These are phyloP conservation scores for Daedaleopsis sinensis DNA, from an alignment of 768 basidiomycete genomes.

Conservation along the genomic window DNA sequence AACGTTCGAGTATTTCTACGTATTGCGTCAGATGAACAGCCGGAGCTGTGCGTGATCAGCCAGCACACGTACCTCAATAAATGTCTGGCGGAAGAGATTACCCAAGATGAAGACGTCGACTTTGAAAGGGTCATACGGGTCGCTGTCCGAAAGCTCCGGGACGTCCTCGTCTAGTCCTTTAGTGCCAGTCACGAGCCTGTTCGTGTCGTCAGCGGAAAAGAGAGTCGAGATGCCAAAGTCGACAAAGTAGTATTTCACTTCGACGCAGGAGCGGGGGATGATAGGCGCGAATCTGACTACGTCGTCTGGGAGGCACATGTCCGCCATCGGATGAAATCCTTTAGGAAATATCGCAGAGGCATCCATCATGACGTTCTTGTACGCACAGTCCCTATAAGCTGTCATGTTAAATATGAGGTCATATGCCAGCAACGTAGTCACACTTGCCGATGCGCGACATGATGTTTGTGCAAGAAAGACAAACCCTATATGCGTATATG, in stretches of 20 bases:
- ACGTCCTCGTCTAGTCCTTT: constrained; percentile 17
- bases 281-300: neutral
- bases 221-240: constrained; percentile 30
- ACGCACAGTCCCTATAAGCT: constrained; percentile 24
- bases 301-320: constrained; percentile 8
- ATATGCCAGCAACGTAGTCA: too few species aligned
- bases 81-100: constrained; percentile 11
- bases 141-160: constrained; percentile 20
- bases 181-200: constrained; percentile 13
- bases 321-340: constrained; percentile 6
- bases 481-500: too few species aligned
- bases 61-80: constrained; percentile 17
- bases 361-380: constrained; percentile 29
- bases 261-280: neutral
- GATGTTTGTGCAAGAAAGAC: constrained; percentile 22
- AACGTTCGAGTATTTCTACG: constrained; percentile 19
- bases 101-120: constrained; percentile 28
- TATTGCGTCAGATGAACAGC: too few species aligned
- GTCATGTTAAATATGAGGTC: too few species aligned
- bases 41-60: too few species aligned
- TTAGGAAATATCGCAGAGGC: constrained; percentile 22
- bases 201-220: constrained; percentile 3
- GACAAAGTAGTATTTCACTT: constrained; percentile 29
- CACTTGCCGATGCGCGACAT: constrained; percentile 27
- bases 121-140: constrained; percentile 30